Base-by-base conservation (phyloP, 2,329 filamentous ascomycete genomes). In the Nigrospora osmanthi region DNA sequence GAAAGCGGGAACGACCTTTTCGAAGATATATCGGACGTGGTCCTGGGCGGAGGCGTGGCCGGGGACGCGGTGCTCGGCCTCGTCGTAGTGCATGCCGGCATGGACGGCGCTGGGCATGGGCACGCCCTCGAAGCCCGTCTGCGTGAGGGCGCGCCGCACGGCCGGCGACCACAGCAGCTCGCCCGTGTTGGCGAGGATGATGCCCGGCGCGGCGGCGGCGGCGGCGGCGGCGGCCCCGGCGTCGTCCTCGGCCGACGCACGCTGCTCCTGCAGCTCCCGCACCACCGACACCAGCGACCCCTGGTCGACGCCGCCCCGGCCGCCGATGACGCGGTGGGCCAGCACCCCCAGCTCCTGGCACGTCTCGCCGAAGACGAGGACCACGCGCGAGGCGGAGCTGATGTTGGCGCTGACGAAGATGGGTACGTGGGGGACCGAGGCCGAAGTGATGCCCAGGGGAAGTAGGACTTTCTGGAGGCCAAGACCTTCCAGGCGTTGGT, bases 181-280 rank as follows among this genome's bases (percentile, higher is more conserved):
- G 5, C 87, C 88, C 4, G 80, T 72, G 59, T 95, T 96, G 38
- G 88, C 78, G 23, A 95, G 68, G 28, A 96, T 66, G 45, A 96
- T 67, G 3, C 77, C 85, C 0, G 75, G 80, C 2, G 67, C 51
- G 2, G 60, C 52, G 0, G 57, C 28, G n/a, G n/a, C n/a, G n/a
- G n/a, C n/a, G n/a, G n/a, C n/a, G n/a, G n/a, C n/a, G n/a, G n/a
- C n/a, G n/a, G n/a, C n/a, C n/a, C n/a, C n/a, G n/a, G n/a, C n/a
- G n/a, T n/a, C n/a, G 16, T 70, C 65, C 0, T 53, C 40, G 0
- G 61, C 50, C 13, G 62, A 66, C 32, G 62, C 62, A 19, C 39
- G 49, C 45, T 71, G 63, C 14, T 54, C 43, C 36, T 57, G 58
- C 5, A 82, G 62, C 12, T 61, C 65, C 33, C 69, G 61, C 19